Conservation (phyloP, 2,329 filamentous ascomycete genomes). For the Hypoxylon sp. region DNA sequence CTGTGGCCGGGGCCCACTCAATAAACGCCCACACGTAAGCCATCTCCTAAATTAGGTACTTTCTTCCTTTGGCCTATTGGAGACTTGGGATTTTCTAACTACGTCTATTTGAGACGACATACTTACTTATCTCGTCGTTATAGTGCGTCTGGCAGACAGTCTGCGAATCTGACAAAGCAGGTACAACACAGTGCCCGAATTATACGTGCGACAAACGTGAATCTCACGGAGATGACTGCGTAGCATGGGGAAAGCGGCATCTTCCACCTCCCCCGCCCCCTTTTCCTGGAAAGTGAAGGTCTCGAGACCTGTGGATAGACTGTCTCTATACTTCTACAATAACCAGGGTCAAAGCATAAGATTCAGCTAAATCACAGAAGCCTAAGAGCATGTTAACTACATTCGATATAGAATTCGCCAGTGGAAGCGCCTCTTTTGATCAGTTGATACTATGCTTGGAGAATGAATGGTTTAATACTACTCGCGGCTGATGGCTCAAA, state of each 20-base stretch:
- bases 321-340: background rate
- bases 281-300: background rate
- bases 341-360: background rate
- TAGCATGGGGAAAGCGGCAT: conserved; percentile 2
- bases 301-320: background rate
- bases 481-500: background rate
- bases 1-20: conserved; percentile 48
- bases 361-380: background rate
- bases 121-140: conserved; percentile 23
- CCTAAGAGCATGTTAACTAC: background rate
- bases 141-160: conserved; percentile 44
- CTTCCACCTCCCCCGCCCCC: conserved; percentile 5
- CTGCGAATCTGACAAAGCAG: conserved; percentile 48
- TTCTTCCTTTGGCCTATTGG: background rate
- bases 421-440: background rate
- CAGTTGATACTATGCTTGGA: background rate
- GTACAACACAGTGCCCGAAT: conserved; percentile 46
- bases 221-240: conserved; percentile 14
- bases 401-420: background rate
- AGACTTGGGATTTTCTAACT: background rate
- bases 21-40: conserved; percentile 15
- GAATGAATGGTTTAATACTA: background rate
- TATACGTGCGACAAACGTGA: conserved; percentile 36
- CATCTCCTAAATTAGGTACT: background rate
- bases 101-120: background rate